A percentile compares a stretch with the other conserved stretches of the same genome.
Conservation (phyloP, 768 basidiomycete genomes). For the Coprinellus micaceus region DNA sequence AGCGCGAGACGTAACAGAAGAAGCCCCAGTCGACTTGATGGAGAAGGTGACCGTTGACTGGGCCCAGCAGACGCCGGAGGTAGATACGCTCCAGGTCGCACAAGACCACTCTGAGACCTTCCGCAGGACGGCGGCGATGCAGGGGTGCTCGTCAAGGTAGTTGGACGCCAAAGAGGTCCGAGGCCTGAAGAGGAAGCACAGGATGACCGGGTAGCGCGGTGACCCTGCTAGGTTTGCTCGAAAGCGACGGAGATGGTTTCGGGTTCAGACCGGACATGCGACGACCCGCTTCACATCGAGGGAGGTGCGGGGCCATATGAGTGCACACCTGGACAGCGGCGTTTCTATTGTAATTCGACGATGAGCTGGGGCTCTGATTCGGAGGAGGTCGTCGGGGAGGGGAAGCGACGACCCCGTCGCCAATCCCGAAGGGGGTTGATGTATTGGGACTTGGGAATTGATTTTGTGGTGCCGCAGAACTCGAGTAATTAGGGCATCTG, state of each 20-base stretch:
- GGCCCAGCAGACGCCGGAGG: constrained; percentile 10
- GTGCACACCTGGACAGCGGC: background rate
- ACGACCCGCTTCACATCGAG: constrained; percentile 11
- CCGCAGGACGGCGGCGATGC: background rate
- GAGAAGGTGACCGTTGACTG: constrained; percentile 7
- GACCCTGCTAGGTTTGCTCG: constrained; percentile 16
- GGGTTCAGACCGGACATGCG: constrained; percentile 27
- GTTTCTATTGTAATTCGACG: constrained; percentile 1
- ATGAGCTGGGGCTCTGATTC: constrained; percentile 14
- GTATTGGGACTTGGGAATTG: constrained; percentile 43
- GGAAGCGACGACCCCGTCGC: constrained; percentile 21
- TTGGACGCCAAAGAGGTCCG: constrained; percentile 10
- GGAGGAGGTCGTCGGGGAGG: constrained; percentile 34
- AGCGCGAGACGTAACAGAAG: background rate
- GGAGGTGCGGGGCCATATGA: constrained; percentile 21
- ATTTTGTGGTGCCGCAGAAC: constrained; percentile 13
- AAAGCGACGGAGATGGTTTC: constrained; percentile 27
- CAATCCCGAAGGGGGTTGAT: constrained; percentile 22
- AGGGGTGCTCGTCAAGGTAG: constrained; percentile 13
- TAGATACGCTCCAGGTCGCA: constrained; percentile 20
- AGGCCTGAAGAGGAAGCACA: constrained; percentile 27
- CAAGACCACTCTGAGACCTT: constrained; percentile 16
- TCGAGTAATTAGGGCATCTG: constrained; percentile 9
- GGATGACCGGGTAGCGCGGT: constrained; percentile 18
- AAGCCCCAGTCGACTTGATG: constrained; percentile 9